phyloP scores from a whole-genome alignment of 192 early-diverging fungal genomes.

The Radiomyces spectabilis region DNA sequence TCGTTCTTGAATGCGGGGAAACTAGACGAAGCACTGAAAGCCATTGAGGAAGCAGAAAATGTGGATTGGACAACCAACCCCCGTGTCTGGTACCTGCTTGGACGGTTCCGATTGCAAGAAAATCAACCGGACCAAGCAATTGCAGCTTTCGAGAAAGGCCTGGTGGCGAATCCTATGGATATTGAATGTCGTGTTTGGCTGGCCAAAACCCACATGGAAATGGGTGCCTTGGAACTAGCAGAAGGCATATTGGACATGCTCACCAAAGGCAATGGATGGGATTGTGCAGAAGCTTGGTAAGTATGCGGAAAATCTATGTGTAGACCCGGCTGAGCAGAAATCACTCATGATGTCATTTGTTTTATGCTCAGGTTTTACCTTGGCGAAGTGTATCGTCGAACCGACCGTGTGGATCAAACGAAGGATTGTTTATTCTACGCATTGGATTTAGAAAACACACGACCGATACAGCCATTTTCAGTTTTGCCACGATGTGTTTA shows the following conservation, averaged over 20 bases:
- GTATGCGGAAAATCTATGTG: too few relatives aligned
- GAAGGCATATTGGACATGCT: slow-evolving; percentile 42
- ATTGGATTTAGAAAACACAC: slow-evolving; percentile 44
- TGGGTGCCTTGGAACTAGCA: slow-evolving; percentile 39
- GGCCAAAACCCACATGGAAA: slow-evolving; percentile 35
- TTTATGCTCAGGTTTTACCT: slow-evolving; percentile 41
- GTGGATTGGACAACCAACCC: slow-evolving; percentile 34
- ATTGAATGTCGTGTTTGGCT: slow-evolving; percentile 34
- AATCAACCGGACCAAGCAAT: slow-evolving; percentile 29
- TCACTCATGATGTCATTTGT: too few relatives aligned
- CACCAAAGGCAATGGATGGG: slow-evolving; percentile 50
- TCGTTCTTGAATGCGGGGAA: slow-evolving; percentile 38
- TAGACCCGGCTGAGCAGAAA: too few relatives aligned
- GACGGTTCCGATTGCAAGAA: slow-evolving; percentile 30
- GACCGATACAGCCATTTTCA: slow-evolving; percentile 41
- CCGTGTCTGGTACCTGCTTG: slow-evolving; percentile 49
- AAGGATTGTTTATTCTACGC: slow-evolving; percentile 58
- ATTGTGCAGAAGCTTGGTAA: slow-evolving; percentile 55
- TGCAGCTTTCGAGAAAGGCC: slow-evolving; percentile 40
- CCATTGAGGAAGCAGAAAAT: slow-evolving; percentile 49
- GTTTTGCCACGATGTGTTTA: slow-evolving; percentile 33
- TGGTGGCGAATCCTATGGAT: slow-evolving; percentile 35
- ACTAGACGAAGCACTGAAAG: slow-evolving; percentile 46
- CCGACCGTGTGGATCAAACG: slow-evolving; percentile 31
- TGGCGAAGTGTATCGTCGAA: slow-evolving; percentile 38